Percentiles rank a stretch among this genome's conserved stretches.
Conservation (phyloP, 2,329 filamentous ascomycete species). For the Falciphora oryzae region DNA sequence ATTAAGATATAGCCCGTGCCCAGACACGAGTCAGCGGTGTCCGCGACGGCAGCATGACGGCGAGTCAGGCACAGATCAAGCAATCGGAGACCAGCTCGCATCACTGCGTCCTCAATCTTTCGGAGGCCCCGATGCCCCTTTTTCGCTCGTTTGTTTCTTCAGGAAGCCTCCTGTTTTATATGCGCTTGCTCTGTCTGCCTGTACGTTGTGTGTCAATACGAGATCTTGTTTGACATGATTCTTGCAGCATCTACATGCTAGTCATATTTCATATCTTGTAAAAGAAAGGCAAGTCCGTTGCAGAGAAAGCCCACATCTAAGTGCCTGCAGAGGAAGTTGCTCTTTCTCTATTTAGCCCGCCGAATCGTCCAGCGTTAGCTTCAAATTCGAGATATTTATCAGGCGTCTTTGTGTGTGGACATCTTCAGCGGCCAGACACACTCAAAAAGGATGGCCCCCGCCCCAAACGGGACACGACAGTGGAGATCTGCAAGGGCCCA, state of each 20-base stretch:
- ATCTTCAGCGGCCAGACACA: background rate
- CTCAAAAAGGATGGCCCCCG: background rate
- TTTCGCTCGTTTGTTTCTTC: background rate
- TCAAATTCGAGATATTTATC: background rate
- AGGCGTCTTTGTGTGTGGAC: background rate
- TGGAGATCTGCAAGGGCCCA: constrained; percentile 4
- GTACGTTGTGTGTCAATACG: background rate
- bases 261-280: no score
- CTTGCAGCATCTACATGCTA: no score
- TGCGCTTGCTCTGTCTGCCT: background rate
- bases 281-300: no score
- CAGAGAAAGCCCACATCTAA: no score
- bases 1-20: constrained; percentile 4
- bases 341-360: background rate
- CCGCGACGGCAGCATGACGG: background rate
- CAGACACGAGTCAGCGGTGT: background rate
- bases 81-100: no score
- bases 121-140: background rate
- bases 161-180: background rate
- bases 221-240: no score
- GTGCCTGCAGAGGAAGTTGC: background rate
- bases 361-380: no score
- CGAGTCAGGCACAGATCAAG: background rate
- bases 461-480: background rate
- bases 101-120: background rate